These are phyloP conservation scores for Umbelopsis sp. DNA, from an alignment of 192 early-diverging fungal species.

Conservation along the genomic window DNA sequence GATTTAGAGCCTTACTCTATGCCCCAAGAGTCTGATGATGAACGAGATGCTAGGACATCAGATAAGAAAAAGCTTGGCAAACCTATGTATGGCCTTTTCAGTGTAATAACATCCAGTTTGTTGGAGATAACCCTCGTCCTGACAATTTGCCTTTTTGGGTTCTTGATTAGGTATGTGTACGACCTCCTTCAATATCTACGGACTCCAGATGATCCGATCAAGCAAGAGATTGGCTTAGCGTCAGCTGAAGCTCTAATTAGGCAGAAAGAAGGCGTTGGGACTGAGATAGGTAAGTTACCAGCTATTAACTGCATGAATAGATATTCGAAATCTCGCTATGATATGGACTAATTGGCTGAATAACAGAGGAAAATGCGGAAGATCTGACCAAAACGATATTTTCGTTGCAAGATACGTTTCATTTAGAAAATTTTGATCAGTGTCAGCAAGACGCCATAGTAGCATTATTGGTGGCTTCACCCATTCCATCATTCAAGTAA, in stretches of 20 bases:
- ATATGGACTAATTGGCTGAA: neutral
- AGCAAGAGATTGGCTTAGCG: slow-evolving; percentile 29
- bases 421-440: slow-evolving; percentile 15
- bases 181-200: slow-evolving; percentile 33
- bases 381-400: slow-evolving; percentile 8
- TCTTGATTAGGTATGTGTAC: slow-evolving; percentile 21
- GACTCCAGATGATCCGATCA: slow-evolving; percentile 34
- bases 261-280: slow-evolving; percentile 26
- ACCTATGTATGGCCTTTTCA: slow-evolving; percentile 28
- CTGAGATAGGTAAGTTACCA: slow-evolving; percentile 25
- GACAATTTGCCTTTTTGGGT: neutral
- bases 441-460: slow-evolving; percentile 9
- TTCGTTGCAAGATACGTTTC: neutral
- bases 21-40: slow-evolving; percentile 14
- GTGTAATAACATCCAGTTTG: neutral
- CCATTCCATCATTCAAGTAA: slow-evolving; percentile 4
- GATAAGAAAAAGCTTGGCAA: slow-evolving; percentile 10
- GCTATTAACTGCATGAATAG: neutral
- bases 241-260: slow-evolving; percentile 29
- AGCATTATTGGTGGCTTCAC: slow-evolving; percentile 16
- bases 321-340: too few relatives aligned
- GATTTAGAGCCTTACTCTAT: slow-evolving; percentile 28
- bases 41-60: neutral
- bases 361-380: slow-evolving; percentile 13
- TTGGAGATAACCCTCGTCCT: too few relatives aligned